These are phyloP conservation scores for Lepidium campestre DNA, from an alignment of 441 rosid genomes.

Conservation along the genomic window DNA sequence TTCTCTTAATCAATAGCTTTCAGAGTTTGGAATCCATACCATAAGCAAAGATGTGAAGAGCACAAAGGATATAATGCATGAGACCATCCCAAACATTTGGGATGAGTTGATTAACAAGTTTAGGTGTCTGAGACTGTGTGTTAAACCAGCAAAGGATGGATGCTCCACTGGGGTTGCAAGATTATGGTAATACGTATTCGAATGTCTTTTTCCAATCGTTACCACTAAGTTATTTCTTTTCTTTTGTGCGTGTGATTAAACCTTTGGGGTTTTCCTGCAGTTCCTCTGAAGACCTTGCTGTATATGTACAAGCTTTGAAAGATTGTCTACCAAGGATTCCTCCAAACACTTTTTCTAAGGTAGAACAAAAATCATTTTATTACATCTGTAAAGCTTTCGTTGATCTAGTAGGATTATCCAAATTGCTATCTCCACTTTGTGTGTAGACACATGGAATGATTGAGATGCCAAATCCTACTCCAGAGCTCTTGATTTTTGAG, in stretches of 20 bases:
- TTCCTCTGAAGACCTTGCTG: conserved; percentile 62
- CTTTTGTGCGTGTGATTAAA: conserved; percentile 1
- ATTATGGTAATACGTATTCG: conserved; percentile 50
- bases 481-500: conserved; percentile 77
- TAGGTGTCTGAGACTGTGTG: conserved; percentile 70
- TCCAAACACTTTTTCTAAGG: conserved; percentile 85
- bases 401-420: neutral
- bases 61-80: conserved; percentile 57
- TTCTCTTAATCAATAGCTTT: conserved; percentile 48
- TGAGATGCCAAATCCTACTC: conserved; percentile 93
- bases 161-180: conserved; percentile 99
- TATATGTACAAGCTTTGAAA: conserved; percentile 70
- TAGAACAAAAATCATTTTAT: conserved; percentile 8
- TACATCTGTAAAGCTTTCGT: neutral
- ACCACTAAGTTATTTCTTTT: neutral
- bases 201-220: neutral
- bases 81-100: conserved; percentile 52
- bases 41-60: conserved; percentile 66
- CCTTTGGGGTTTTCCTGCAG: conserved; percentile 33
- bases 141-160: conserved; percentile 95
- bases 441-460: conserved; percentile 81
- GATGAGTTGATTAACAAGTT: conserved; percentile 56
- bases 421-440: conserved; percentile 1
- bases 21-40: conserved; percentile 73
- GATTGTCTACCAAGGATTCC: conserved; percentile 71